phyloP scores from a whole-genome alignment of 306 rosid species.

The Arachis stenosperma region DNA sequence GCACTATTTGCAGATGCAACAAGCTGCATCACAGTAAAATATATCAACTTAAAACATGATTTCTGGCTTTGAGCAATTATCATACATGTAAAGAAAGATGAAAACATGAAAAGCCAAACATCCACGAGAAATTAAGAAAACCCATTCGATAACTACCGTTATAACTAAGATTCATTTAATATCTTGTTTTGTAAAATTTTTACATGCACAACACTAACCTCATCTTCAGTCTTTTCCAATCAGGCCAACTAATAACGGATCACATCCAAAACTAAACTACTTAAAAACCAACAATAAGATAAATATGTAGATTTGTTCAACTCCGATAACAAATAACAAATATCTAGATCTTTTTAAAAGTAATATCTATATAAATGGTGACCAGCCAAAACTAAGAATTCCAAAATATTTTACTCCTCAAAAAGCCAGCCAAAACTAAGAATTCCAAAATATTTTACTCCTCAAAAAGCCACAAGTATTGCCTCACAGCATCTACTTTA shows the following conservation, averaged over 20 bases:
- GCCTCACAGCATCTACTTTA: no score
- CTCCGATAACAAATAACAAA: no score
- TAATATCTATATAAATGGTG: no score
- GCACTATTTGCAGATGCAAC: conserved; percentile 98
- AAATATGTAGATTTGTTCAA: no score
- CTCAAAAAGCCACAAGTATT: no score
- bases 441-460: no score
- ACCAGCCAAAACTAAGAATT: no score
- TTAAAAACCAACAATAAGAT: neutral
- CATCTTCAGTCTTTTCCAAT: neutral
- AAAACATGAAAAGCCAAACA: neutral
- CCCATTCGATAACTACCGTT: neutral
- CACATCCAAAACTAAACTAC: neutral
- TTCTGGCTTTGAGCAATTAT: conserved; percentile 8
- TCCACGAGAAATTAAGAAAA: neutral
- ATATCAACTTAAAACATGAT: conserved; percentile 42
- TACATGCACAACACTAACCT: neutral
- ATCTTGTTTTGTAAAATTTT: conserved; percentile 7
- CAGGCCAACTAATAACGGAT: neutral
- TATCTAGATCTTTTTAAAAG: no score
- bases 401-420: no score
- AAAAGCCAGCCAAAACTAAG: no score
- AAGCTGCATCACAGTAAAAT: conserved; percentile 86
- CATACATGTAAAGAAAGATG: conserved; percentile 22
- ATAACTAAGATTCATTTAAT: no score